Evolutionary conservation across 768 basidiomycete species (phyloP).

Genomic region (Gloeopeniophorella convolvens): DNA sequence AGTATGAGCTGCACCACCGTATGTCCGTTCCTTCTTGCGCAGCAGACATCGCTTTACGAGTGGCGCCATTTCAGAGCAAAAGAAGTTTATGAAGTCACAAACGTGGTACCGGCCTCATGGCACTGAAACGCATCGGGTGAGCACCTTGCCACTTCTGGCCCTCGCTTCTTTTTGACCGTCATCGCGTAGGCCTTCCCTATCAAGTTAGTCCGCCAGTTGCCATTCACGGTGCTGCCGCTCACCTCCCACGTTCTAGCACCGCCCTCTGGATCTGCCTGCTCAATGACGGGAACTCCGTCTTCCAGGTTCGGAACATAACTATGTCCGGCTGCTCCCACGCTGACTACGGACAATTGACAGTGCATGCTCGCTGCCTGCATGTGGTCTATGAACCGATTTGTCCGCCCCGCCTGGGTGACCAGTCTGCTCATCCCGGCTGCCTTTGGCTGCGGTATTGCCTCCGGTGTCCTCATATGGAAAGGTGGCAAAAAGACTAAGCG

Average conservation of each 20-base stretch:
- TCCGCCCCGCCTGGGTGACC: conserved; percentile 65
- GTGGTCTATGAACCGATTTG: conserved; percentile 72
- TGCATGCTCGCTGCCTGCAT: conserved; percentile 66
- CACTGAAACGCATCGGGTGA: conserved; percentile 68
- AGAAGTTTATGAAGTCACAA: conserved; percentile 60
- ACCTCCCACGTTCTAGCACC: conserved; percentile 33
- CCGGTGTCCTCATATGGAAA: conserved; percentile 68
- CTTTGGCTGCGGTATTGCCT: conserved; percentile 71
- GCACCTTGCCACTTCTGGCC: conserved; percentile 21
- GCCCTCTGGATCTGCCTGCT: conserved; percentile 69
- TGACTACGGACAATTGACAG: conserved; percentile 29
- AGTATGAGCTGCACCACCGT: conserved; percentile 61
- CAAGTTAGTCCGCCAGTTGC: conserved; percentile 35
- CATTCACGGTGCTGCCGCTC: neutral
- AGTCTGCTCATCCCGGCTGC: conserved; percentile 62
- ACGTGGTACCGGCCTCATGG: conserved; percentile 88
- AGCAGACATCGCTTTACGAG: conserved; percentile 3
- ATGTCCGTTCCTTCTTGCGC: conserved; percentile 24
- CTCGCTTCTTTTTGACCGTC: conserved; percentile 22
- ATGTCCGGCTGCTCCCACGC: conserved; percentile 9
- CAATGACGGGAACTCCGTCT: conserved; percentile 73
- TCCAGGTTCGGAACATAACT: conserved; percentile 53
- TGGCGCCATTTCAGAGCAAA: conserved; percentile 45
- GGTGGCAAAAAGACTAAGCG: conserved; percentile 67
- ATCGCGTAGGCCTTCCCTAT: conserved; percentile 63